Evolutionary conservation across 169 alveolate genomes (phyloP).

Genomic region (Eimeria acervulina): DNA sequence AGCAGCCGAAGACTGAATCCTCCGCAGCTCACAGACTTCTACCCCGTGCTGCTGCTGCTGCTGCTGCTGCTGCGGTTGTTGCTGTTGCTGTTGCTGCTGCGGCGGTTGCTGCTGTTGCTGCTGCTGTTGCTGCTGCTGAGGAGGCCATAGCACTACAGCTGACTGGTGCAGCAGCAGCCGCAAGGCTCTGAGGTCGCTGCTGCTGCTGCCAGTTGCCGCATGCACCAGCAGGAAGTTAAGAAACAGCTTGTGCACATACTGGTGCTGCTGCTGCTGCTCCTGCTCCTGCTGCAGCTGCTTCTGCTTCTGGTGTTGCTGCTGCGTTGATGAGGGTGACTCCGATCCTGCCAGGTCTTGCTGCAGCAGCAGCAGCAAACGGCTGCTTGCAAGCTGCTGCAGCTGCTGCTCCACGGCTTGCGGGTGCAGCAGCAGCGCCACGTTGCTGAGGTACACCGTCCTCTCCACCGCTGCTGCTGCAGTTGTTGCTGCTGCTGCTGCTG

Average conservation of each 20-base stretch:
- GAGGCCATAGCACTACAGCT: neutral
- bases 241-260: constrained; percentile 38
- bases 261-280: constrained; percentile 25
- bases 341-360: neutral
- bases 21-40: constrained; percentile 42
- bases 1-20: neutral
- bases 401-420: constrained; percentile 66
- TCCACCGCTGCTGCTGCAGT: constrained; percentile 44
- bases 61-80: constrained; percentile 26
- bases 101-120: constrained; percentile 55
- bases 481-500: constrained; percentile 31
- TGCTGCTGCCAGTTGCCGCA: constrained; percentile 22
- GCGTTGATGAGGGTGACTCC: neutral
- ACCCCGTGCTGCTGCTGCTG: constrained; percentile 45
- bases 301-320: constrained; percentile 47
- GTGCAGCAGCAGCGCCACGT: constrained; percentile 67
- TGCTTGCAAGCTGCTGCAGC: constrained; percentile 32
- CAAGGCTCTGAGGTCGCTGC: constrained; percentile 34
- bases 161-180: constrained; percentile 65
- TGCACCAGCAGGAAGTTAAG: constrained; percentile 57
- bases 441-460: constrained; percentile 45
- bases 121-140: constrained; percentile 38
- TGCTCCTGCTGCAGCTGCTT: constrained; percentile 21
- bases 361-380: constrained; percentile 38
- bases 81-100: constrained; percentile 6